A percentile compares a stretch with the other conserved stretches of the same genome.
Conservation (phyloP, 2,329 filamentous ascomycete species). For the Phyllosticta citriasiana region DNA sequence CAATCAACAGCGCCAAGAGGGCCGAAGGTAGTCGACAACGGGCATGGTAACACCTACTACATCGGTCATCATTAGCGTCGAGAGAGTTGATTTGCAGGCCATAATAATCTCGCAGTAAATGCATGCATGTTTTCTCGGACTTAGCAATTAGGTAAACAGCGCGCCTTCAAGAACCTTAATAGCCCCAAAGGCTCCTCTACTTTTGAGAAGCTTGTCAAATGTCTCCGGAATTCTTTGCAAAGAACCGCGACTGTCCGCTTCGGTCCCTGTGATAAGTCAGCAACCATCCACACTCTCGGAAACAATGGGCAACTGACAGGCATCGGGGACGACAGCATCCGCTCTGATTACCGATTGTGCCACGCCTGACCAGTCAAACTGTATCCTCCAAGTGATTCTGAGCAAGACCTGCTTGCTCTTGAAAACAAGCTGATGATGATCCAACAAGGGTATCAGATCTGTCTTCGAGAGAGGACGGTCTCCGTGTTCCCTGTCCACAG, state of each 20-base stretch:
- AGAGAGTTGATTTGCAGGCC: neutral
- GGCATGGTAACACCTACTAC: neutral
- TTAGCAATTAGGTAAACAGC: constrained; percentile 28
- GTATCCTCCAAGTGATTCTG: constrained; percentile 52
- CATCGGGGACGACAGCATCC: constrained; percentile 47
- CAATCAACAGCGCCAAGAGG: too few relatives aligned
- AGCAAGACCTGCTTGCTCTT: constrained; percentile 33
- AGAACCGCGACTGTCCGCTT: constrained; percentile 46
- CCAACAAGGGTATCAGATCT: constrained; percentile 41
- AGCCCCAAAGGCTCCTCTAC: constrained; percentile 46
- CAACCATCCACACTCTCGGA: neutral
- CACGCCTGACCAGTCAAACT: constrained; percentile 65
- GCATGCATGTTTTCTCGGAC: neutral
- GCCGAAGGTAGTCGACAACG: neutral
- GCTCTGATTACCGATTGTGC: constrained; percentile 50
- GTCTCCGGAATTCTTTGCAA: constrained; percentile 49
- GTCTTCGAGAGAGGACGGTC: constrained; percentile 21
- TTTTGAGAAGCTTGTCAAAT: constrained; percentile 50
- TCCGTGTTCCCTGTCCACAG: constrained; percentile 4
- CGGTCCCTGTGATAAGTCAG: constrained; percentile 36
- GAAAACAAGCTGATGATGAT: constrained; percentile 20
- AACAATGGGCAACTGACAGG: constrained; percentile 44
- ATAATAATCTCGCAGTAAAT: neutral
- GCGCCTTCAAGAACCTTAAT: constrained; percentile 52
- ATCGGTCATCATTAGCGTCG: neutral